A percentile compares a stretch with the other conserved stretches of the same genome.
Evolutionary conservation across 768 basidiomycete genomes (phyloP).

Genomic region (Rhodotorula babjevae): DNA sequence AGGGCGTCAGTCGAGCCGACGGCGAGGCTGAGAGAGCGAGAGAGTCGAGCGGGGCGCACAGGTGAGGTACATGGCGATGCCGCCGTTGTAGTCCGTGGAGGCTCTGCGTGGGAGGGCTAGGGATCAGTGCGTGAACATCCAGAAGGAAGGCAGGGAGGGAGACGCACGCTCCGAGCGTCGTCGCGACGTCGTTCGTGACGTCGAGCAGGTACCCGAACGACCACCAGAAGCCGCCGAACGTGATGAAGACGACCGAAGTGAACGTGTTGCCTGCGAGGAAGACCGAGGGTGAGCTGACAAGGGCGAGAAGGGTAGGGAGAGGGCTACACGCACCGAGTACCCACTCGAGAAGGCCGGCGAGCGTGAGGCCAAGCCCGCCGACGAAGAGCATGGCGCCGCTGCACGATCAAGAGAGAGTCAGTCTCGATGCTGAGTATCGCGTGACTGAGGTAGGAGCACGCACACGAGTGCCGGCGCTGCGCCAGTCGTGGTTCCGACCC

Average conservation of each 20-base stretch:
- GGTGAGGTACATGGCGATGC: slow-evolving; percentile 37
- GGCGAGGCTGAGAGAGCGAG: no score
- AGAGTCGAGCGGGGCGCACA: not conserved
- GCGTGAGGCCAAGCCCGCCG: slow-evolving; percentile 37
- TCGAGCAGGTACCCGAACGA: slow-evolving; percentile 39
- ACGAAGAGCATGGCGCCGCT: slow-evolving; percentile 39
- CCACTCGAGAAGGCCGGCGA: slow-evolving; percentile 41
- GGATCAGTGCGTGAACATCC: no score
- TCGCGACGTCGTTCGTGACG: slow-evolving; percentile 34
- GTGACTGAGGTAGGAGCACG: not conserved
- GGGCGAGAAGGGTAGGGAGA: no score
- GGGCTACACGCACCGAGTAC: slow-evolving; percentile 13
- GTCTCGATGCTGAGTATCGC: not conserved
- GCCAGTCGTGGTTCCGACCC: slow-evolving; percentile 12
- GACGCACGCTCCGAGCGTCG: slow-evolving; percentile 27
- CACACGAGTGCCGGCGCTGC: slow-evolving; percentile 14
- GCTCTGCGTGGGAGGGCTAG: not conserved
- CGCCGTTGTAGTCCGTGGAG: slow-evolving; percentile 37
- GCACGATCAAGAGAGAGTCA: no score
- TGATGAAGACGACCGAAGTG: slow-evolving; percentile 41
- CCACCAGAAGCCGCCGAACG: slow-evolving; percentile 42
- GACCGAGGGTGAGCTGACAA: no score
- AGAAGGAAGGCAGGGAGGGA: not conserved
- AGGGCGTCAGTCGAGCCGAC: no score
- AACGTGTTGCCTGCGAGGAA: slow-evolving; percentile 35